A percentile compares a stretch with the other conserved stretches of the same genome.
phyloP scores from a whole-genome alignment of 768 basidiomycete genomes.

The Lactifluus hygrophoroides region DNA sequence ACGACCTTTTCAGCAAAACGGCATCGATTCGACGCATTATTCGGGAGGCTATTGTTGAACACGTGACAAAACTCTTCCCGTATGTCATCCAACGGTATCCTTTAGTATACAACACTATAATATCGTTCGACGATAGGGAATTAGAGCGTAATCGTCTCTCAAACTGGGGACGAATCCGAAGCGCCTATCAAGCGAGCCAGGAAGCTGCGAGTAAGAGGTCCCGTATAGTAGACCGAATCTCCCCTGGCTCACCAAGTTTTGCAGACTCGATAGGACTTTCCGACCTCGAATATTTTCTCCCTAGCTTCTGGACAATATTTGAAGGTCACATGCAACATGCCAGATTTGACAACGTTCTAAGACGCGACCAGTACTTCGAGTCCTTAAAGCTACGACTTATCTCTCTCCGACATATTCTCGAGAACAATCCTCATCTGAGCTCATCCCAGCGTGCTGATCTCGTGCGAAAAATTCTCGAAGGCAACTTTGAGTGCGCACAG shows the following conservation, averaged over 20 bases:
- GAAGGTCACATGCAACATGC: no score
- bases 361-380: neutral
- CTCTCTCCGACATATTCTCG: neutral
- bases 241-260: neutral
- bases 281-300: neutral
- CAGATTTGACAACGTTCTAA: neutral
- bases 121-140: neutral
- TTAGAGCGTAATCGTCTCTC: neutral
- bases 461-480: neutral
- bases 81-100: neutral
- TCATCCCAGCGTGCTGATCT: neutral
- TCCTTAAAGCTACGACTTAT: neutral
- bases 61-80: neutral
- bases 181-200: neutral
- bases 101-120: neutral
- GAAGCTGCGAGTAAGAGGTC: neutral
- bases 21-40: neutral
- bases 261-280: neutral
- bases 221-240: no score
- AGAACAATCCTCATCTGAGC: neutral
- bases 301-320: neutral
- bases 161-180: no score
- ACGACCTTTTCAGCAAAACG: neutral
- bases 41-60: neutral
- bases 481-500: neutral